Evolutionary conservation across 75 land plant genomes (phyloP).

Genomic region (Selaginella moellendorffii): DNA sequence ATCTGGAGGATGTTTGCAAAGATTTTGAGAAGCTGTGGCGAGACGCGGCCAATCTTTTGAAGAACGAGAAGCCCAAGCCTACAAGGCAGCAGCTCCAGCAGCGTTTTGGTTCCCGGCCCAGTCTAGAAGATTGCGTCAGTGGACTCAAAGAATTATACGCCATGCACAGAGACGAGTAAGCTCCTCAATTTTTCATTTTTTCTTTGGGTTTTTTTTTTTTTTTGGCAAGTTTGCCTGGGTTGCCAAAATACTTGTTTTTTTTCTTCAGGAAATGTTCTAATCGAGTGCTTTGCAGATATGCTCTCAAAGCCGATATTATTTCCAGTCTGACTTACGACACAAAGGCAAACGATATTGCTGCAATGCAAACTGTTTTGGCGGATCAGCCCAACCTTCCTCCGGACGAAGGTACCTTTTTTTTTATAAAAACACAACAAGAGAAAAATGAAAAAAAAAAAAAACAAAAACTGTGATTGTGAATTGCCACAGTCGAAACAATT

Average conservation of each 20-base stretch:
- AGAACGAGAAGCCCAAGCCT: slow-evolving; percentile 26
- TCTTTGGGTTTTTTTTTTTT: background rate
- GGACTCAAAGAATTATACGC: slow-evolving; percentile 39
- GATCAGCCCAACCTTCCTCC: background rate
- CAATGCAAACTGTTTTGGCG: background rate
- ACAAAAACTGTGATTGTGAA: too few relatives aligned
- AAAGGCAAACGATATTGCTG: background rate
- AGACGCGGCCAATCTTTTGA: slow-evolving; percentile 38
- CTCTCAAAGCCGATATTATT: background rate
- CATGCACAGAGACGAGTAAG: slow-evolving; percentile 73
- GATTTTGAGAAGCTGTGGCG: slow-evolving; percentile 39
- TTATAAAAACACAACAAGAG: background rate
- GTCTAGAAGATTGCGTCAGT: slow-evolving; percentile 46
- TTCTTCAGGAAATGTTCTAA: background rate
- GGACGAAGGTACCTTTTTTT: background rate
- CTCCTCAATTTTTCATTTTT: background rate
- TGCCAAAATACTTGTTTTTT: background rate
- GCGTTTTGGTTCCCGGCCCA: slow-evolving; percentile 45
- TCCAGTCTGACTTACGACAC: background rate
- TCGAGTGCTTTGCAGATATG: background rate
- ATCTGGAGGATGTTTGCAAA: slow-evolving; percentile 27
- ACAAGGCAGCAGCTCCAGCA: slow-evolving; percentile 42
- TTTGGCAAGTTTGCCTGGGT: background rate
- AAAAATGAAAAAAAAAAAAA: background rate
- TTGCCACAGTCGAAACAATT: background rate